Conservation (phyloP, 305 asterid genomes). For the Euphrasia arctica region DNA sequence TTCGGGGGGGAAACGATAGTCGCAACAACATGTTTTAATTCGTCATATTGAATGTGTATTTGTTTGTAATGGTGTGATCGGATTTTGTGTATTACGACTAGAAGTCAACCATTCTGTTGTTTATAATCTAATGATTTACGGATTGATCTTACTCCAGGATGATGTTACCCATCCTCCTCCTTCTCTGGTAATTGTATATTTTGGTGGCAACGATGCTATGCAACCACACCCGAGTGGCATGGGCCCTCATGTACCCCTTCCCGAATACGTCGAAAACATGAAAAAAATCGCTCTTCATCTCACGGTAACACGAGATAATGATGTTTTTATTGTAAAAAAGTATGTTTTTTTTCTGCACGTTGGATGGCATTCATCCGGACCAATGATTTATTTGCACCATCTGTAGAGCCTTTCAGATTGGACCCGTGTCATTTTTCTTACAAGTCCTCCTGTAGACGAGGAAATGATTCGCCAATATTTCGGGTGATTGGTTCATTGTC, state of each 20-base stretch:
- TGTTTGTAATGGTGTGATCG: neutral
- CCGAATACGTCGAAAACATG: conserved; percentile 54
- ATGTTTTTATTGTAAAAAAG: neutral
- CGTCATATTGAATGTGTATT: neutral
- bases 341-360: neutral
- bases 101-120: no score
- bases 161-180: neutral
- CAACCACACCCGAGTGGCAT: conserved; percentile 40
- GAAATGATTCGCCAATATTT: conserved; percentile 31
- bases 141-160: neutral
- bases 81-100: neutral
- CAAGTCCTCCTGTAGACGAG: conserved; percentile 53
- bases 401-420: conserved; percentile 42
- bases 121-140: neutral
- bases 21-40: no score
- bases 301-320: conserved; percentile 18
- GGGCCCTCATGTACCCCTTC: conserved; percentile 56
- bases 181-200: conserved; percentile 50
- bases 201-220: conserved; percentile 57
- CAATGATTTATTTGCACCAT: neutral
- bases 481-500: conserved; percentile 35
- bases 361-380: neutral
- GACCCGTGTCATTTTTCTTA: conserved; percentile 43
- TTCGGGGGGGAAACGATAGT: no score
- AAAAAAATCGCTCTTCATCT: conserved; percentile 46